Percentiles rank a stretch among this genome's conserved stretches.
Conservation (phyloP, 108 stramenopile species). For the Chaetoceros tenuissimus region DNA sequence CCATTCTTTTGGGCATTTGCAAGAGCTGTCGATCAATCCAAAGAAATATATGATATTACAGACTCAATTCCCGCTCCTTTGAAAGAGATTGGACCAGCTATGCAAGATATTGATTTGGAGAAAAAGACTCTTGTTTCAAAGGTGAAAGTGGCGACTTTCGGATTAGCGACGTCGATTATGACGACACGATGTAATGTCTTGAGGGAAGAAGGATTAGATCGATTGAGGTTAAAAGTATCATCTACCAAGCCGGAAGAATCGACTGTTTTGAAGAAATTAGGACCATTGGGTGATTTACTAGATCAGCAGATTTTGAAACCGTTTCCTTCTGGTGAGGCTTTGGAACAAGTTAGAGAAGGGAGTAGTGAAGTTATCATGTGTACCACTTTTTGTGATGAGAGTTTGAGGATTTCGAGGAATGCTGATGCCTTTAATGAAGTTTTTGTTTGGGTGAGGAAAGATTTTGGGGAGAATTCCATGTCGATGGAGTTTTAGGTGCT, state of each 20-base stretch:
- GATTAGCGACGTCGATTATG: conserved; percentile 84
- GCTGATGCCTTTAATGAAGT: conserved; percentile 37
- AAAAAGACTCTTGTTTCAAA: conserved; percentile 42
- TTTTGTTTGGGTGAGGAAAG: conserved; percentile 65
- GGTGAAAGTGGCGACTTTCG: conserved; percentile 78
- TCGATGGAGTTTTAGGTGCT: too few relatives aligned
- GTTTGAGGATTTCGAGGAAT: conserved; percentile 57
- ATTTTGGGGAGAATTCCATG: conserved; percentile 54
- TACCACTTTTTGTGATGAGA: conserved; percentile 72
- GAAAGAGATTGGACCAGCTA: conserved; percentile 80
- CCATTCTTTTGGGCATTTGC: conserved; percentile 87
- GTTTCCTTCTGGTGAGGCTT: conserved; percentile 68
- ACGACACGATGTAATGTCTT: conserved; percentile 59
- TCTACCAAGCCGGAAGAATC: conserved; percentile 76
- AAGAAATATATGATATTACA: conserved; percentile 77
- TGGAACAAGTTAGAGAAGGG: conserved; percentile 56
- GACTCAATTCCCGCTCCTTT: conserved; percentile 71
- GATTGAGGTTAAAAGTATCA: conserved; percentile 48
- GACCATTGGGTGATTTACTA: conserved; percentile 53
- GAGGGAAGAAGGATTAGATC: conserved; percentile 48
- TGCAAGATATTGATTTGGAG: conserved; percentile 57
- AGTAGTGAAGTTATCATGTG: conserved; percentile 62
- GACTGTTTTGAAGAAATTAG: conserved; percentile 46
- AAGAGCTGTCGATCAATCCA: conserved; percentile 65
- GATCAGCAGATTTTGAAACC: conserved; percentile 51